Evolutionary conservation across 257 asterid genomes (phyloP), one percentile per base, ranked within the genome.

Genomic region (Parsonsia alboflavescens): DNA sequence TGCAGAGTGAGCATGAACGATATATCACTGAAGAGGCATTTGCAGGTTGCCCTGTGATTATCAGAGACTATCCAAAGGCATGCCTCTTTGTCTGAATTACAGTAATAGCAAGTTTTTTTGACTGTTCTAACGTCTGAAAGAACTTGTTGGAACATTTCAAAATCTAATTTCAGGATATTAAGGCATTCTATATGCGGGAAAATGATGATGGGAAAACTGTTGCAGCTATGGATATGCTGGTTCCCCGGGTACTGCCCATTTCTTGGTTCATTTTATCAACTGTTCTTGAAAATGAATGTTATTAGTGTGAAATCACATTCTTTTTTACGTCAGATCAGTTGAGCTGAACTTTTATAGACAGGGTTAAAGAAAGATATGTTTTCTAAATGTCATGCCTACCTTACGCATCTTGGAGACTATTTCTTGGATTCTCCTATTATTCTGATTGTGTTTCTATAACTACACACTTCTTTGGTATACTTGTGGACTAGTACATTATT

Each of bases 191-290:
- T 89, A 95, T 95, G 98, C 90, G 98, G 72, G 83, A 88, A 82
- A 95, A 95, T 80, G 96, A 95, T 69, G 99, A 95, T 84, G 97
- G 93, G 74, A 91, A 85, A 87, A 95, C 99, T 21, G 99, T 95
- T 24, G 98, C 99, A 71, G 99, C 99, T 78, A 95, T 95, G 99
- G 99, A 95, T 85, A 84, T 92, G 98, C 81, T 95, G 89, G 99
- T 95, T 87, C 99, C 99, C 76, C 94, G 91, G 97, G 99, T 95
- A 92, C 58, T 75, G 39, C 66, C 68, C 64, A 11, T 33, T 49
- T 50, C 68, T 44, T 56, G 5, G 26, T 58, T 68, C 7, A 24
- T 65, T 33, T 30, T 68, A 24, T 63, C 57, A 9, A 19, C 15
- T 21, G 42, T 49, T 74, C 54, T 71, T 62, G 48, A 39, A 28